Conservation (phyloP, 306 rosid genomes). For the Prosopis cineraria region DNA sequence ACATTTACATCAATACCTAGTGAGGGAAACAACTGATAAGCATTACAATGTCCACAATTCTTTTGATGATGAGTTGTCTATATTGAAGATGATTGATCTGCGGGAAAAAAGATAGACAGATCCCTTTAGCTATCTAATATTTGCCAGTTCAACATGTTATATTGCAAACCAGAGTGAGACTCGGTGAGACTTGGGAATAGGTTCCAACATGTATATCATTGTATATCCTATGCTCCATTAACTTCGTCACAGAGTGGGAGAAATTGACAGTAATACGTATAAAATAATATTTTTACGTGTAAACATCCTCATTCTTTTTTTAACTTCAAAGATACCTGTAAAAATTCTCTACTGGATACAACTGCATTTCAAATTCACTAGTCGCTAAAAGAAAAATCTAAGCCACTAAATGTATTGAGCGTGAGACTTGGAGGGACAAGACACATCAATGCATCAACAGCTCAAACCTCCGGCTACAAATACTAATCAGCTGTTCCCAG, state of each 20-base stretch:
- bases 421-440: not conserved
- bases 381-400: not conserved
- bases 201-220: not conserved
- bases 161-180: not conserved
- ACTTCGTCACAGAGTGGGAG: not conserved
- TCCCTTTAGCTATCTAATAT: conserved; percentile 1
- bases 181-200: not conserved
- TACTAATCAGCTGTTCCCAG: not conserved
- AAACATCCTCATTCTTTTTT: not conserved
- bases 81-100: conserved; percentile 14
- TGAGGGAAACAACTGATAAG: not conserved
- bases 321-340: not conserved
- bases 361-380: not conserved
- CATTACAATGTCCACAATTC: conserved; percentile 1
- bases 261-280: not conserved
- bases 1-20: not conserved
- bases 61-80: conserved; percentile 2
- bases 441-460: not conserved
- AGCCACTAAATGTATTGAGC: not conserved
- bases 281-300: not conserved
- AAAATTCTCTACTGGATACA: not conserved
- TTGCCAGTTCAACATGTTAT: not conserved
- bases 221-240: not conserved
- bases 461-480: not conserved
- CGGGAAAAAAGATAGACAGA: not conserved